Evolutionary conservation across 192 early-diverging fungal genomes (phyloP).

Genomic region (Cetraspora pellucida): DNA sequence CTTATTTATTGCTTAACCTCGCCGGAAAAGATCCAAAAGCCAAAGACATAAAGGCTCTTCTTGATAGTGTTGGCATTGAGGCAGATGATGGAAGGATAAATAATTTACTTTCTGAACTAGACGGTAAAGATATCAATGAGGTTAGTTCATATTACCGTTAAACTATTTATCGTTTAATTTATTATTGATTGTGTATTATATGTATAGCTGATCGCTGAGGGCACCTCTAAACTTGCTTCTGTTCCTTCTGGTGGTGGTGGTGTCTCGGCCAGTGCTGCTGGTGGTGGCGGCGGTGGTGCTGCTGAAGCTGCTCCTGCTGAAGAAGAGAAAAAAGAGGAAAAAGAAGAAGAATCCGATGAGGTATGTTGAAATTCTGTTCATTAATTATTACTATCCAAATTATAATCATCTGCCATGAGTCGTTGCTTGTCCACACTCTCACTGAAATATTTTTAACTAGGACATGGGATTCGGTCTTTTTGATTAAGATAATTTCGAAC

Average conservation of each 20-base stretch:
- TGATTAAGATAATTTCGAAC: conserved; percentile 66
- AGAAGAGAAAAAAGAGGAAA: conserved; percentile 87
- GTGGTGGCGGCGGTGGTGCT: conserved; percentile 59
- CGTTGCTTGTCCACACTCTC: not conserved
- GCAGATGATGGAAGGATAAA: conserved; percentile 79
- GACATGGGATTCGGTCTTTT: conserved; percentile 98
- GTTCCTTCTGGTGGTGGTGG: conserved; percentile 91
- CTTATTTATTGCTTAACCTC: conserved; percentile 92
- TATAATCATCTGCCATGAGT: not conserved
- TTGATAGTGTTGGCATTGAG: conserved; percentile 90
- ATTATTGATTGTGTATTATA: not conserved
- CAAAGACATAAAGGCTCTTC: conserved; percentile 78
- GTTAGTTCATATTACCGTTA: conserved; percentile 42
- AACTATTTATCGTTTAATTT: conserved; percentile 15
- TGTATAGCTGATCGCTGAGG: conserved; percentile 84
- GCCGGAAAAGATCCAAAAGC: conserved; percentile 86
- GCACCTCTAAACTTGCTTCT: conserved; percentile 88
- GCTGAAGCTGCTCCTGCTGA: conserved; percentile 45
- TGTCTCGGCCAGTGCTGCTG: conserved; percentile 59
- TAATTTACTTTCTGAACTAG: conserved; percentile 78
- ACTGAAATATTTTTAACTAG: conserved; percentile 30
- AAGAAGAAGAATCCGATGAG: conserved; percentile 87
- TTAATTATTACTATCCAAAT: not conserved
- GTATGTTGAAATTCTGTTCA: conserved; percentile 38
- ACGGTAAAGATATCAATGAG: conserved; percentile 88